Evolutionary conservation across 306 rosid species (phyloP).

Genomic region (Sphenostylis stenocarpa): DNA sequence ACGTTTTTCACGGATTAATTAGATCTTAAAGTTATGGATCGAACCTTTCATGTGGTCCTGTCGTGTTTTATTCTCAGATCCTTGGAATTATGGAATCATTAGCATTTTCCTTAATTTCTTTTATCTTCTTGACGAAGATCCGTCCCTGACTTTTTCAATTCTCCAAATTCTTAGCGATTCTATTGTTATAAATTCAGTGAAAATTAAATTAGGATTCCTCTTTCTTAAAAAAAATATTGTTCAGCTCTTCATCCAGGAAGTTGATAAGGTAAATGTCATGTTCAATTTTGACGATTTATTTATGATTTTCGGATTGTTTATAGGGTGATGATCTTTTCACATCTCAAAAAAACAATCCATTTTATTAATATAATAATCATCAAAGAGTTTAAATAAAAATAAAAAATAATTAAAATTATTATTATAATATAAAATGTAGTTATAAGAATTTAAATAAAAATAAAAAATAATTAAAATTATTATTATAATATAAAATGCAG

Average conservation of each 20-base stretch:
- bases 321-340: no score
- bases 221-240: neutral
- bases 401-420: no score
- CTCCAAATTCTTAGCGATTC: neutral
- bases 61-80: neutral
- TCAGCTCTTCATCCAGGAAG: constrained; percentile 1
- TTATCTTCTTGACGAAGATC: neutral
- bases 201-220: neutral
- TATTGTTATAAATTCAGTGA: neutral
- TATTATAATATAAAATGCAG: no score
- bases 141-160: neutral
- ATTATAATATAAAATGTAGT: no score
- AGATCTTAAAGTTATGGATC: constrained; percentile 23
- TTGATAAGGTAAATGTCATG: neutral
- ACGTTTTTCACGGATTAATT: neutral
- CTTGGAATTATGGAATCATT: neutral
- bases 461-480: no score
- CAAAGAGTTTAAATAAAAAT: no score
- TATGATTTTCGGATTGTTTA: neutral
- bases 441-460: no score
- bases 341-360: no score
- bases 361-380: no score
- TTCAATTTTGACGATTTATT: neutral
- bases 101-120: neutral
- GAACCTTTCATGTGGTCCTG: constrained; percentile 12